Base-by-base conservation (phyloP, 257 asterid genomes). In the Scutellaria barbata region DNA sequence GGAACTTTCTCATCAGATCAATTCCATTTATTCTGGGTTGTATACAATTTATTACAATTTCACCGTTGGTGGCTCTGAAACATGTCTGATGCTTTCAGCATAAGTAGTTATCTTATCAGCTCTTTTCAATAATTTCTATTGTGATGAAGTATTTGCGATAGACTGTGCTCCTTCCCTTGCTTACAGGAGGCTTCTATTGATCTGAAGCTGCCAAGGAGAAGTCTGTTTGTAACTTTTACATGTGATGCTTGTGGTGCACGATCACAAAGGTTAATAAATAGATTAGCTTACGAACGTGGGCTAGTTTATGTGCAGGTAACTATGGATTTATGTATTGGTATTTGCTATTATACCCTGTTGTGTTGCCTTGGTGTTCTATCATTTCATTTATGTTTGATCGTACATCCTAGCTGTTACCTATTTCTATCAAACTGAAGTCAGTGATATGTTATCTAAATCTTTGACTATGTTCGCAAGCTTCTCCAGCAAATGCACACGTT, bases 201-300 rank as follows among this genome's bases (percentile, higher is more conserved):
- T 80, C 56, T 91, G 73, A 89, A 91, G 80, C 87, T 94, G 74
- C 99, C 97, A 2, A 83, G 97, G 75, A 86, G 99, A 84, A 91
- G 92, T 75, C 71, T 94, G 80, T 77, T 86, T 55, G 90, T 82
- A 64, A 77, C 85, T 12, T 94, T 94, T 81, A 89, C 99, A 8
- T 94, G 99, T 63, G 83, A 88, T 79, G 80, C 85, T 33, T 91
- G 99, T 71, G 87, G 90, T 57, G 77, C 51, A 16, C 77, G 92
- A 48, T 86, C 99, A 11, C 88, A 88, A 46, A 89, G 86, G 80
- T 74, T 89, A 35, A 80, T 94, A 63, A 94, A 89, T 72, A 89
- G 96, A 82, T 66, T 91, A 72, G 99, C 99, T n/a, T 91, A 89
- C 72, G 98, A 94, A 77, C 84, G 93, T 37, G 99, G 99, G 46